Percentiles rank a stretch among this genome's conserved stretches.
Evolutionary conservation across 768 basidiomycete species (phyloP).

Genomic region (Pleurotus eryngii): DNA sequence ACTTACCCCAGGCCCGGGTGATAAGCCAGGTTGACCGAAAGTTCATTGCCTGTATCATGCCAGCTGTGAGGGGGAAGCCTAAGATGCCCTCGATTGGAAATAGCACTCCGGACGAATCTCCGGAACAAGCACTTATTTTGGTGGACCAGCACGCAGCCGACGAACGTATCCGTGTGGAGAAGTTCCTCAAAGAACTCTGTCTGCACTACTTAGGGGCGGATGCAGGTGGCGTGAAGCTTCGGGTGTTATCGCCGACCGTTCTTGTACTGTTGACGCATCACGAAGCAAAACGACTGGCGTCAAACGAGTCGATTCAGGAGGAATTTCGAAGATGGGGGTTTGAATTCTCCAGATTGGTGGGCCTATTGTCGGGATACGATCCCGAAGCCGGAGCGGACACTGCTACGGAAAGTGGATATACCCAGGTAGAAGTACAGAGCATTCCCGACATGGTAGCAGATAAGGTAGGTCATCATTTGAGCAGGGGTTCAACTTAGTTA

Average conservation of each 20-base stretch:
- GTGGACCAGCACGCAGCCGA: constrained; percentile 99
- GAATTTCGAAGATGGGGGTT: constrained; percentile 73
- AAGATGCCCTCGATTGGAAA: constrained; percentile 14
- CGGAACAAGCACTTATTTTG: constrained; percentile 52
- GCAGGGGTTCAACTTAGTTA: constrained; percentile 4
- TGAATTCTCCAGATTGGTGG: constrained; percentile 37
- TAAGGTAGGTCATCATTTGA: constrained; percentile 41
- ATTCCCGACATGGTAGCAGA: constrained; percentile 72
- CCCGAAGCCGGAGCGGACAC: constrained; percentile 15
- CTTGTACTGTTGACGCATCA: constrained; percentile 63
- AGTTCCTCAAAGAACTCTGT: constrained; percentile 73
- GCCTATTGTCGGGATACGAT: constrained; percentile 14
- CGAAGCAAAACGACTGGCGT: constrained; percentile 53
- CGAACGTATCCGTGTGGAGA: constrained; percentile 90
- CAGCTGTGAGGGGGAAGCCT: constrained; percentile 16
- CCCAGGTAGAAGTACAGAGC: constrained; percentile 59
- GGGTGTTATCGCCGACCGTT: constrained; percentile 48
- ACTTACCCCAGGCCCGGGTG: constrained; percentile 55
- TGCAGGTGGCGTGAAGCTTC: constrained; percentile 31
- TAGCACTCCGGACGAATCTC: constrained; percentile 1
- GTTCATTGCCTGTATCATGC: constrained; percentile 76
- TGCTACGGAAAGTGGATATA: constrained; percentile 41
- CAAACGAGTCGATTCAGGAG: constrained; percentile 35
- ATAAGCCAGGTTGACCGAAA: constrained; percentile 89
- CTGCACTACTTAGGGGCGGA: constrained; percentile 50